Base-by-base conservation (phyloP, 2,329 filamentous ascomycete genomes). In the Pseudogymnoascus sp. region DNA sequence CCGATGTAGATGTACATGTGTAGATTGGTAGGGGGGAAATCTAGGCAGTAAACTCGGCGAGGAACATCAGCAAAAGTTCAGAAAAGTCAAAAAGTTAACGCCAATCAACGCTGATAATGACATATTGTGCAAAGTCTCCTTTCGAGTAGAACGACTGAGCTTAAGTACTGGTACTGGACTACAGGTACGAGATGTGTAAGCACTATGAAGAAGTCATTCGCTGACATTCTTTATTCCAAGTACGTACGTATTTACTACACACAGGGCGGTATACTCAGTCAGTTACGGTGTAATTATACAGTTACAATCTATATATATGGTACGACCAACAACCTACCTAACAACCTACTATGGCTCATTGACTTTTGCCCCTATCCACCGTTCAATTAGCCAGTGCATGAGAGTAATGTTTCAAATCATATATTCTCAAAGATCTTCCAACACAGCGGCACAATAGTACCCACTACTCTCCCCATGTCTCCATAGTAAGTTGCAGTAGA, bases 151-250 rank as follows among this genome's bases (percentile, higher is more conserved):
- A 56, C n/a, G 50, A 34, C 28, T 12, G 12, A 21, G 28, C 10
- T 56, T 21, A 56, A 56, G 50, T 56, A 56, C 50, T 56, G 14
- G 16, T 56, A 56, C 34, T 23, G 46, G 18, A 14, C 10, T 21
- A 5, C 50, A 56, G 50, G 50, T 34, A 56, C 50, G 28, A 21
- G 28, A 56, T 56, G n/a, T 56, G 50, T 56, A 56, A 56, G 50
- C 50, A 31, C 25, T 34, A 56, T 34, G 50, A 34, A 56, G 1
- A n/a, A 56, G 25, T 16, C 46, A 10, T 53, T 53, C 25, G 31
- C n/a, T 53, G 46, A 10, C 46, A 53, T 31, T 31, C 7, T 31
- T 31, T 53, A 31, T 31, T 31, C 25, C 6, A 53, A 28, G 25
- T 28, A 28, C 25, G n/a, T 31, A 31, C 21, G 44, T 50, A 31